Conservation (phyloP, 805 yeast genomes). For the Torulaspora quercuum region DNA sequence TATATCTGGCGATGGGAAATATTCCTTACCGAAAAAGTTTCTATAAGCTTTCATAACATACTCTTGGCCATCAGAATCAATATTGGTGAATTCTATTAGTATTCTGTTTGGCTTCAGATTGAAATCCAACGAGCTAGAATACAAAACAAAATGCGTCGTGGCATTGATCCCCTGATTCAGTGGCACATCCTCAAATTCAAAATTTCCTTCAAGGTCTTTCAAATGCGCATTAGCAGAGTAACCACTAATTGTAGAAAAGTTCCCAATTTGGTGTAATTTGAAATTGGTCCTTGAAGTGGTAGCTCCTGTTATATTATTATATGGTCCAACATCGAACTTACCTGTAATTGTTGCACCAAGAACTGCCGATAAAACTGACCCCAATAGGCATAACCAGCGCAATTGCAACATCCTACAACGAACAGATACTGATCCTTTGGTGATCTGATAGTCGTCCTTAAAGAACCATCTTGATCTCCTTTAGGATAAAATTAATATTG, state of each 20-base stretch:
- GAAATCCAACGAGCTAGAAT: constrained; percentile 31
- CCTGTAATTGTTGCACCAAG: constrained; percentile 30
- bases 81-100: constrained; percentile 23
- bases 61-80: constrained; percentile 20
- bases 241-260: constrained; percentile 16
- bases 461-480: no score
- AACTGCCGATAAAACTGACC: constrained; percentile 11
- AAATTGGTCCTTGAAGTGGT: constrained; percentile 27
- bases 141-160: constrained; percentile 30
- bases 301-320: constrained; percentile 19
- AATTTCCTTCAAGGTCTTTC: constrained; percentile 25
- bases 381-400: constrained; percentile 7
- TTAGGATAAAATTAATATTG: no score
- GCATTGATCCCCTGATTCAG: constrained; percentile 26
- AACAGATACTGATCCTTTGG: not conserved
- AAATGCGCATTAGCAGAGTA: constrained; percentile 16
- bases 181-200: constrained; percentile 30
- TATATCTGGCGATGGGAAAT: constrained; percentile 35
- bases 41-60: constrained; percentile 25
- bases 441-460: no score
- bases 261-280: constrained; percentile 29
- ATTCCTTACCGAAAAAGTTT: constrained; percentile 36
- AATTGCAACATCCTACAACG: constrained; percentile 2
- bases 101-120: constrained; percentile 37
- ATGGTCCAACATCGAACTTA: constrained; percentile 24